Percentiles rank a stretch among this genome's conserved stretches.
Evolutionary conservation across 371 early-diverging fungal genomes (phyloP).

Genomic region (Mortierella sp.): DNA sequence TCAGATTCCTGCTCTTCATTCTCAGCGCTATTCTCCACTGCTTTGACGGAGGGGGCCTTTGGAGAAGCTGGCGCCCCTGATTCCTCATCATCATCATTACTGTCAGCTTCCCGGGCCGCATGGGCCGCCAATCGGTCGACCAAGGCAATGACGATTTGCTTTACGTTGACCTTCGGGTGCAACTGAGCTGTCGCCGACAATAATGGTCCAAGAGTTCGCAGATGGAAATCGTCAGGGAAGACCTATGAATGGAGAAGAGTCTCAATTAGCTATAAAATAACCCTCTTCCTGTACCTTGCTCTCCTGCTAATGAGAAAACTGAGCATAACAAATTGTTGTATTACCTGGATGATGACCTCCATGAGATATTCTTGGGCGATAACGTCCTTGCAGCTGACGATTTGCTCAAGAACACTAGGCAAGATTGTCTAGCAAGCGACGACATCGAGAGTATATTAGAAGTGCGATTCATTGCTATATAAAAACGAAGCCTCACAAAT

Average conservation of each 20-base stretch:
- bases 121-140: conserved; percentile 91
- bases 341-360: conserved; percentile 97
- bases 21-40: conserved; percentile 25
- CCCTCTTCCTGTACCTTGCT: too few relatives aligned
- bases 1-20: conserved; percentile 41
- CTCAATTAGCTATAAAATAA: too few relatives aligned
- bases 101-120: conserved; percentile 77
- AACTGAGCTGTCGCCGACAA: conserved; percentile 91
- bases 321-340: background rate
- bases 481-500: background rate
- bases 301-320: background rate
- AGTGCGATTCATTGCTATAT: background rate
- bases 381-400: conserved; percentile 94
- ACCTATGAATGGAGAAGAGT: too few relatives aligned
- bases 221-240: conserved; percentile 96
- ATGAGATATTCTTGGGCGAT: conserved; percentile 99
- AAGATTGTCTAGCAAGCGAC: conserved; percentile 76
- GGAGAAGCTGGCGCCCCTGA: conserved; percentile 54
- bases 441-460: background rate
- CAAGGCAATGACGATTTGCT: conserved; percentile 92
- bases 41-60: conserved; percentile 48
- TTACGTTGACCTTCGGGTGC: conserved; percentile 92
- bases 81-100: conserved; percentile 53
- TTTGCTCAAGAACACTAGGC: conserved; percentile 93
- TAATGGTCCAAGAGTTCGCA: conserved; percentile 89